Evolutionary conservation across 495 filamentous ascomycete genomes (phyloP).

Genomic region (Trichocladium antarcticum): DNA sequence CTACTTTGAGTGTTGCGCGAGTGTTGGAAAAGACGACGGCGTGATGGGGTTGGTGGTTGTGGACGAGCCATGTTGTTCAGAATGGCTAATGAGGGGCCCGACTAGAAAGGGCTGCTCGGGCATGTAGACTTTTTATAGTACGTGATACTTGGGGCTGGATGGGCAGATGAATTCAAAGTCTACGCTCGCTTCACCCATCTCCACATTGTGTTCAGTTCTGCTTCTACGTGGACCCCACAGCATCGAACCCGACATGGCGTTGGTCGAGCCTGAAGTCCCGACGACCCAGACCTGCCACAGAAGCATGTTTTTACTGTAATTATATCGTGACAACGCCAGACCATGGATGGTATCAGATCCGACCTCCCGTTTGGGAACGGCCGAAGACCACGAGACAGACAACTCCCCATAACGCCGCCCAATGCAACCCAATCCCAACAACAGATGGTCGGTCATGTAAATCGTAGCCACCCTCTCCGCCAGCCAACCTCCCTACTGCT

Average conservation of each 20-base stretch:
- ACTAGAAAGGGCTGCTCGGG: too few species aligned
- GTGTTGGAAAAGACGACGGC: neutral
- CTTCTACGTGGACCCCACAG: too few species aligned
- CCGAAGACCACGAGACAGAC: neutral
- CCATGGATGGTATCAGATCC: constrained; percentile 20
- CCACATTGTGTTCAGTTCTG: too few species aligned
- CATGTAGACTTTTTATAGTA: too few species aligned
- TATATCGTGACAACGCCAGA: constrained; percentile 12
- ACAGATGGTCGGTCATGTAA: neutral
- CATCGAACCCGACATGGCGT: too few species aligned
- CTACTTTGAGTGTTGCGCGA: neutral
- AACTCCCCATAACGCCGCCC: constrained; percentile 17
- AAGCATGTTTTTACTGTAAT: neutral
- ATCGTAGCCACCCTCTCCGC: neutral
- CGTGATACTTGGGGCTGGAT: too few species aligned
- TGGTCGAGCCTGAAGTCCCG: too few species aligned
- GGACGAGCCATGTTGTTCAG: too few species aligned
- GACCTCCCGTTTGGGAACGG: neutral
- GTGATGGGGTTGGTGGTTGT: neutral
- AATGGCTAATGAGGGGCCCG: too few species aligned
- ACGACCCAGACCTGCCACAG: neutral
- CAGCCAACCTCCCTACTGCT: constrained; percentile 41
- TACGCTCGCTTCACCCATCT: too few species aligned
- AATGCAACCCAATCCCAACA: constrained; percentile 9
- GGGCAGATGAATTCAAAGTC: too few species aligned